Percentiles rank a stretch among this genome's conserved stretches.
These are phyloP conservation scores for Rhizophagus prolifer DNA, from an alignment of 192 early-diverging fungal genomes.

Conservation along the genomic window DNA sequence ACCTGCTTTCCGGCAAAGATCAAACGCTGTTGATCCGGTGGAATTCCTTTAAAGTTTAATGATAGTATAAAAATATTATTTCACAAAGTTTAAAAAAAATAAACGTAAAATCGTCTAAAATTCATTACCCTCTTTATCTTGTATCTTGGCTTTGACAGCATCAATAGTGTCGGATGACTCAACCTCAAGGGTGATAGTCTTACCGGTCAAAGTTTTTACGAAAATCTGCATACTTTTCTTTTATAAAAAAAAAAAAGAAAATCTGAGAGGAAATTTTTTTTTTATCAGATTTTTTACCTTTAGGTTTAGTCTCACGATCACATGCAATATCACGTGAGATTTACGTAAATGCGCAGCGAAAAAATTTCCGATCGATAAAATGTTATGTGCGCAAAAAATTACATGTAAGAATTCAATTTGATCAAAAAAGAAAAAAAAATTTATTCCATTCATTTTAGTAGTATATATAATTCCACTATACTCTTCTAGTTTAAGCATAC, in stretches of 20 bases:
- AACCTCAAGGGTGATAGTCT: constrained; percentile 96
- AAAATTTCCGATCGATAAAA: too few species aligned
- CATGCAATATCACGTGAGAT: not conserved
- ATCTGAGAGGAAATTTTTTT: too few species aligned
- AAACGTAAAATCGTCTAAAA: not conserved
- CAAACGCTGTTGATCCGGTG: constrained; percentile 38
- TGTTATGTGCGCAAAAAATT: not conserved
- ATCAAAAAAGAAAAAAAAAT: not conserved
- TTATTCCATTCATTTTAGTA: not conserved
- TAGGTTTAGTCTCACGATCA: not conserved
- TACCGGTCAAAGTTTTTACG: constrained; percentile 88
- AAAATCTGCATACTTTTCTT: constrained; percentile 60
- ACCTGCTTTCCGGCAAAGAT: constrained; percentile 26
- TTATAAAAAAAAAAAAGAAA: not conserved
- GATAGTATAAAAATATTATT: not conserved
- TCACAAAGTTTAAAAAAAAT: not conserved
- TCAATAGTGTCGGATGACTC: constrained; percentile 78
- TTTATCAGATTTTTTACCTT: not conserved
- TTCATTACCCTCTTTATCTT: constrained; percentile 78
- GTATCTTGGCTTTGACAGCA: constrained; percentile 81
- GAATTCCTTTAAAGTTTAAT: constrained; percentile 39
- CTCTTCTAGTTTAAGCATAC: not conserved
- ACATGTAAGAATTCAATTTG: not conserved
- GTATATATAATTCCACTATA: not conserved
- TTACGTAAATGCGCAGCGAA: too few species aligned